These are phyloP conservation scores for Paragyromitra xinjiangensis DNA, from an alignment of 495 filamentous ascomycete genomes.

Conservation along the genomic window DNA sequence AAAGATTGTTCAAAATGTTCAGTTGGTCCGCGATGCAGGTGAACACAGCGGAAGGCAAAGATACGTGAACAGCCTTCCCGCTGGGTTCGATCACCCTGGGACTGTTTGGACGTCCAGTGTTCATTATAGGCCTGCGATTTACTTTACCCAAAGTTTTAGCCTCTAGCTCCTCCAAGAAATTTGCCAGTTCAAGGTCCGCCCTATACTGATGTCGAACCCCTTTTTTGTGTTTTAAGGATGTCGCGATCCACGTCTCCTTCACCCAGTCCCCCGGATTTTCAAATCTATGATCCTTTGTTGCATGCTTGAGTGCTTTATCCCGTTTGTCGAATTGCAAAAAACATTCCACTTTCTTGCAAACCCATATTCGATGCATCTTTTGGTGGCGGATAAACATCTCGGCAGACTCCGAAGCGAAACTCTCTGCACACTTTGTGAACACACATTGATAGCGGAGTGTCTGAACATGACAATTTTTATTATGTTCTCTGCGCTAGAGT, in stretches of 20 bases:
- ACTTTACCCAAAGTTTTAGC: conserved; percentile 13
- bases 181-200: conserved; percentile 32
- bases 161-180: conserved; percentile 22
- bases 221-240: conserved; percentile 32
- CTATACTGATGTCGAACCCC: conserved; percentile 12
- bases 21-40: conserved; percentile 32
- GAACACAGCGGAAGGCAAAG: conserved; percentile 42
- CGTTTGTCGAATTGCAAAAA: conserved; percentile 30
- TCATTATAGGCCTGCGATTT: neutral
- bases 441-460: conserved; percentile 38
- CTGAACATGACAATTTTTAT: conserved; percentile 10
- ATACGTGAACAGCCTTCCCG: conserved; percentile 5
- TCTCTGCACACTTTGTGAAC: conserved; percentile 39
- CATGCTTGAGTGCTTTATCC: conserved; percentile 46
- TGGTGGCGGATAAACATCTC: conserved; percentile 43
- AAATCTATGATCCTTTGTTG: conserved; percentile 33
- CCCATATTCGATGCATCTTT: conserved; percentile 40
- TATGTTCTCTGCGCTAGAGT: conserved; percentile 38
- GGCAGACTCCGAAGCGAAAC: conserved; percentile 14
- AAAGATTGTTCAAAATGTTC: conserved; percentile 27
- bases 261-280: conserved; percentile 27
- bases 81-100: neutral
- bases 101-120: neutral
- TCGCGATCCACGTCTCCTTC: conserved; percentile 25
- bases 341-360: conserved; percentile 25